Percentiles rank a stretch among this genome's conserved stretches.
Evolutionary conservation across 495 filamentous ascomycete genomes (phyloP).

Genomic region (Penicillium cinerascens): DNA sequence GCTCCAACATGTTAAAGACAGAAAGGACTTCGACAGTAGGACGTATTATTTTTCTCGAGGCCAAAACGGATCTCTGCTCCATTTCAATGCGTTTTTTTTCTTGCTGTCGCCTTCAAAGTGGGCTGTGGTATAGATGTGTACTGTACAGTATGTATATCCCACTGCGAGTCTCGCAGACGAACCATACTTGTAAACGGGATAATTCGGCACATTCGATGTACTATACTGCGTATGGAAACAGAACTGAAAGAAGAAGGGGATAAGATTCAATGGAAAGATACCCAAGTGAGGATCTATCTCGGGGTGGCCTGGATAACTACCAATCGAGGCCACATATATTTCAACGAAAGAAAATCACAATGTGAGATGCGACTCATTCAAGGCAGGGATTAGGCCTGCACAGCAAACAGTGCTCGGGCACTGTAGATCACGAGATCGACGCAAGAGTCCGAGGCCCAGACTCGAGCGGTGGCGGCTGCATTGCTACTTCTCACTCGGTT

Average conservation of each 20-base stretch:
- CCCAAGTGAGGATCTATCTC: not conserved
- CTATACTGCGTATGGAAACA: not conserved
- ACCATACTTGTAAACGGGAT: not conserved
- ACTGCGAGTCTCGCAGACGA: conserved; percentile 9
- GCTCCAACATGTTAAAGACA: conserved; percentile 4
- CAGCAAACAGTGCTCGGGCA: conserved; percentile 1
- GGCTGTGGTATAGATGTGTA: conserved; percentile 5
- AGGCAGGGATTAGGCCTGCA: not conserved
- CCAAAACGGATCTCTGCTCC: not conserved
- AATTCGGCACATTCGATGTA: not conserved
- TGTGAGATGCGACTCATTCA: conserved; percentile 1
- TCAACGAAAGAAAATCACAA: not conserved
- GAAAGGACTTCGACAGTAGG: conserved; percentile 3
- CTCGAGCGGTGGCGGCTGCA: not conserved
- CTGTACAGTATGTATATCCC: conserved; percentile 8
- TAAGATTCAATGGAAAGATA: not conserved
- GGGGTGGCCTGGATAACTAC: not conserved
- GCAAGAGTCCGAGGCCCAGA: not conserved
- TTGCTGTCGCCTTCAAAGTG: not conserved
- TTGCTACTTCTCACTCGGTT: not conserved
- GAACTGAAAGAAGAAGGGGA: too few relatives aligned
- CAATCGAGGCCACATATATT: not conserved
- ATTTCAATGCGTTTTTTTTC: not conserved
- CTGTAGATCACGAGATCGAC: conserved; percentile 11
- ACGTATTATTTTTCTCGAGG: conserved; percentile 4